These are phyloP conservation scores for Cardamine occulta DNA, from an alignment of 345 rosid genomes.

Conservation along the genomic window DNA sequence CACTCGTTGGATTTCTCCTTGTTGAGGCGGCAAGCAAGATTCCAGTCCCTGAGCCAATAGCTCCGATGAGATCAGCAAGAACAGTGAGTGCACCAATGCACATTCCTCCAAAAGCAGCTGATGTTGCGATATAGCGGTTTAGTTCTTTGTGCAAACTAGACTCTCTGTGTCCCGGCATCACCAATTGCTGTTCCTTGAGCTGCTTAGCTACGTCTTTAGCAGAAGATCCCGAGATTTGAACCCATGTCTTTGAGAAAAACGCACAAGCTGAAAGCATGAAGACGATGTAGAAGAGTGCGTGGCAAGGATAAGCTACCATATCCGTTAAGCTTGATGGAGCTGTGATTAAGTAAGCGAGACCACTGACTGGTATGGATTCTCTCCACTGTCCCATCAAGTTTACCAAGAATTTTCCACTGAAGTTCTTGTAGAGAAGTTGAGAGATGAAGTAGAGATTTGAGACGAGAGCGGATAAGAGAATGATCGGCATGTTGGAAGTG, in stretches of 20 bases:
- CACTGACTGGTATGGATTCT: constrained; percentile 47
- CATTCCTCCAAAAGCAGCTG: constrained; percentile 34
- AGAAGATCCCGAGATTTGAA: constrained; percentile 3
- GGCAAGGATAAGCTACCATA: constrained; percentile 3
- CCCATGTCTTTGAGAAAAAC: constrained; percentile 5
- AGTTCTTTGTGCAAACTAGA: neutral
- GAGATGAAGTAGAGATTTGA: constrained; percentile 20
- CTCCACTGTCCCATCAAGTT: constrained; percentile 70
- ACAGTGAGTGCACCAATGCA: constrained; percentile 37
- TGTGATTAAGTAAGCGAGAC: constrained; percentile 14
- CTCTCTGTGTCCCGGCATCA: constrained; percentile 9
- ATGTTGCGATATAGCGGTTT: constrained; percentile 3
- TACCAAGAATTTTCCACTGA: constrained; percentile 62
- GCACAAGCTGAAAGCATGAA: constrained; percentile 18
- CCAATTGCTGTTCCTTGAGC: constrained; percentile 7
- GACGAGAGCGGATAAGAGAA: constrained; percentile 8
- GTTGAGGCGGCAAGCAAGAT: constrained; percentile 25
- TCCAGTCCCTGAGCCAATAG: constrained; percentile 24
- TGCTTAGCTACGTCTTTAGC: constrained; percentile 13
- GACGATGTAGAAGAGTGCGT: constrained; percentile 27
- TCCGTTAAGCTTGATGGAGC: constrained; percentile 1
- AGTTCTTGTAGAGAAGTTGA: constrained; percentile 53
- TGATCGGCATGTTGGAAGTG: constrained; percentile 29
- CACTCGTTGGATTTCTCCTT: constrained; percentile 8
- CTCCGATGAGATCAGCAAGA: constrained; percentile 29